These are phyloP conservation scores for Rosa chinensis DNA, from an alignment of 306 rosid genomes.

Conservation along the genomic window DNA sequence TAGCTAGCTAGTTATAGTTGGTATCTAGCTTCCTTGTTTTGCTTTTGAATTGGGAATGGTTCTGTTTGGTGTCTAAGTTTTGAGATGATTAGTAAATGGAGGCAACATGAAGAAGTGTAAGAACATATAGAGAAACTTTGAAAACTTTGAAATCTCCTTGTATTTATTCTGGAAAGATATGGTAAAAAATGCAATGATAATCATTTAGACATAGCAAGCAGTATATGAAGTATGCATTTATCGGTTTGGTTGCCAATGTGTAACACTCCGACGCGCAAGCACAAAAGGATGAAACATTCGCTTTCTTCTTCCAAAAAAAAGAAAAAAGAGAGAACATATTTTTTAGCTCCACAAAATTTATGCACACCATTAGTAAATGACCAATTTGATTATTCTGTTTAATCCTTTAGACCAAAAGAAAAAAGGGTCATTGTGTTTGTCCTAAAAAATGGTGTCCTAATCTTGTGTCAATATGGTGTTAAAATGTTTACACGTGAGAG, in stretches of 20 bases:
- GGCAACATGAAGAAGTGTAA: neutral
- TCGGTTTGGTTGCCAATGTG: neutral
- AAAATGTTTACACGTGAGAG: too few species aligned
- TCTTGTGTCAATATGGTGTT: neutral
- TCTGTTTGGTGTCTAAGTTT: neutral
- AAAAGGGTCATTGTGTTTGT: neutral
- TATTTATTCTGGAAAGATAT: conserved; percentile 3
- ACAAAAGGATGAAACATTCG: conserved; percentile 5
- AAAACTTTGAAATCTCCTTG: neutral
- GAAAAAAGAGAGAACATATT: neutral
- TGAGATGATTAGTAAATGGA: neutral
- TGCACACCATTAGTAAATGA: neutral
- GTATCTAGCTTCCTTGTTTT: neutral
- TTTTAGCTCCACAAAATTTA: neutral
- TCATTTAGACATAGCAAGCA: neutral
- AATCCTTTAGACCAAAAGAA: neutral
- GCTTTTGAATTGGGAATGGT: neutral
- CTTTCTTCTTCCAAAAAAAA: conserved; percentile 6
- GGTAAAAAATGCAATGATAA: neutral
- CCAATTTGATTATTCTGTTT: neutral
- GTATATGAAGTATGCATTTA: neutral
- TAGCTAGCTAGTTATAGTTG: neutral
- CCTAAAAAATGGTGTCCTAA: neutral
- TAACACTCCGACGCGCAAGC: neutral
- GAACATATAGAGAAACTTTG: neutral